Evolutionary conservation across 164 flowering plant species (phyloP), one percentile per base, ranked within the genome.

Genomic region (Warburgia ugandensis): DNA sequence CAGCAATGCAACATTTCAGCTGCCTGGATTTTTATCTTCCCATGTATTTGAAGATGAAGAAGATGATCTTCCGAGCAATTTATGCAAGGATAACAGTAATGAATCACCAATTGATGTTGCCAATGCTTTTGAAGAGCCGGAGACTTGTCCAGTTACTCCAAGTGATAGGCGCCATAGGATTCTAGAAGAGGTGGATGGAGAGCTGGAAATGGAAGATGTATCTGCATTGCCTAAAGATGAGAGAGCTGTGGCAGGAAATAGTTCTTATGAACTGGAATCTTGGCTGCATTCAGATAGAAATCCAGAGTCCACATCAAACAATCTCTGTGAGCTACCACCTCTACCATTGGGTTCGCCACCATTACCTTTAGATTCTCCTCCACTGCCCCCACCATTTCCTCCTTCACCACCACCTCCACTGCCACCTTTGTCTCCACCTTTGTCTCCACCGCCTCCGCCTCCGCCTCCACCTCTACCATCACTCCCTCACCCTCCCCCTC

Each of bases 171-270:
- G 76, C 26, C 86, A 84, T 51, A 68, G 64, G 71, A 77, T 79
- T 36, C 70, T 82, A 48, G 83, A 86, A 69, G 95, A 79, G 44
- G 88, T 82, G 37, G 94, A 84, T 73, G 94, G 80, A 32, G 97
- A 86, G 66, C 84, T 90, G 61, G 95, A 86, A 69, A 84, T 86
- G 95, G 91, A 82, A 76, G 97, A 84, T 79, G 89, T 80, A 27
- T 84, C 84, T 59, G 80, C 27, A 11, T 50, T 29, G 13, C 65
- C 42, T 2, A 84, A 73, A 67, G 80, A 80, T 59, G 86, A 70
- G 40, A 63, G 52, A 42, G 37, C 54, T 23, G 52, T 50, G 4
- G 29, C 32, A 9, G 47, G 29, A 3, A 68, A 58, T 59, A 59
- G 22, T 59, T 44, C 64, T 45, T 52, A 51, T 48, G 73, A 62